Evolutionary conservation across 805 yeast species (phyloP).

Genomic region (Lipomyces mesembrius): DNA sequence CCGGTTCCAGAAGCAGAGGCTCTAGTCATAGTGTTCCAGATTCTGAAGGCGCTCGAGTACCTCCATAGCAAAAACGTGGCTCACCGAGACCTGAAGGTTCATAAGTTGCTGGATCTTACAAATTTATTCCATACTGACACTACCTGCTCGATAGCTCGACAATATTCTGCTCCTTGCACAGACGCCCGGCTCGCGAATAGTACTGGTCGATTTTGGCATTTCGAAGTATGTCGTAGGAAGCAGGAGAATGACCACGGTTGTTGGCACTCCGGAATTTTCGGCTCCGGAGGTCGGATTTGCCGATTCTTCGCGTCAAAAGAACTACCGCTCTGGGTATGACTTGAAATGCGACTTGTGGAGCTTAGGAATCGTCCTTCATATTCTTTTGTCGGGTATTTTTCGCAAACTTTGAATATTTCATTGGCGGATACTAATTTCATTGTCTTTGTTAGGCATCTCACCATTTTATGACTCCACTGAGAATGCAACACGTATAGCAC

Average conservation of each 20-base stretch:
- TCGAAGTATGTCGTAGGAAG: slow-evolving; percentile 47
- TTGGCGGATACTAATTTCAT: background rate
- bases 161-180: slow-evolving; percentile 63
- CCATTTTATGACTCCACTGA: slow-evolving; percentile 60
- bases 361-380: slow-evolving; percentile 62
- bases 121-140: background rate
- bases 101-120: background rate
- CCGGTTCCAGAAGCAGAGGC: slow-evolving; percentile 61
- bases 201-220: slow-evolving; percentile 73
- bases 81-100: slow-evolving; percentile 64
- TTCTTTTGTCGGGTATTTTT: slow-evolving; percentile 53
- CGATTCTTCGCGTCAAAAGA: slow-evolving; percentile 5
- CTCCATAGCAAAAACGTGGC: slow-evolving; percentile 60
- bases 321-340: slow-evolving; percentile 51
- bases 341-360: slow-evolving; percentile 73
- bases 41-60: slow-evolving; percentile 60
- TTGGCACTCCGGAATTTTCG: slow-evolving; percentile 70
- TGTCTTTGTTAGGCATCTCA: slow-evolving; percentile 53
- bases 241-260: slow-evolving; percentile 55
- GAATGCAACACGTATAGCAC: slow-evolving; percentile 50
- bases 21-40: slow-evolving; percentile 59
- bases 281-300: slow-evolving; percentile 71
- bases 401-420: background rate
- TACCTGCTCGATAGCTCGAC: slow-evolving; percentile 49
- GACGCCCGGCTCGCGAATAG: slow-evolving; percentile 56